phyloP scores from a whole-genome alignment of 2,329 filamentous ascomycete species.

The Huntiella bhutanensis region DNA sequence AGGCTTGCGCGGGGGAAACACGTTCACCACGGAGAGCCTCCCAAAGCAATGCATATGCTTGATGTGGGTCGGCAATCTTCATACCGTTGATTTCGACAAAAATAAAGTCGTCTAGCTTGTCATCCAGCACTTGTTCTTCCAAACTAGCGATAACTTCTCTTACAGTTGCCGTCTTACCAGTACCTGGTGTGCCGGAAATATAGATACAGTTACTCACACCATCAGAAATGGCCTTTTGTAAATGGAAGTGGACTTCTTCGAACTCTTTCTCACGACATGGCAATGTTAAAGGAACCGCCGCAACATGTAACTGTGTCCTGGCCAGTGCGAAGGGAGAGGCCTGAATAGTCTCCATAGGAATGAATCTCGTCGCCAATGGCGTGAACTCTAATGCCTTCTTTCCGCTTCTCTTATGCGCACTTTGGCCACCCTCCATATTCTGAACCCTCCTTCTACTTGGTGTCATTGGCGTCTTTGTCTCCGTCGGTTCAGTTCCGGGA shows the following conservation, averaged over 20 bases:
- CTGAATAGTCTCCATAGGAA: conserved; percentile 56
- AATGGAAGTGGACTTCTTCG: conserved; percentile 73
- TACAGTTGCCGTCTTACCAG: conserved; percentile 92
- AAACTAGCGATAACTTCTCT: conserved; percentile 82
- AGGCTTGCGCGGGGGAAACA: conserved; percentile 75
- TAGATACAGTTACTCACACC: conserved; percentile 94
- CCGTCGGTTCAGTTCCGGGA: background rate
- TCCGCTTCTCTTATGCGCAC: conserved; percentile 8
- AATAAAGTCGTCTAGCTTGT: conserved; percentile 94
- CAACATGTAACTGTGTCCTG: conserved; percentile 75
- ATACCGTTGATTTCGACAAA: conserved; percentile 99
- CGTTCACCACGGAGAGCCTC: conserved; percentile 86
- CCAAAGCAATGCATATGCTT: conserved; percentile 90
- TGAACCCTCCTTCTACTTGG: conserved; percentile 6
- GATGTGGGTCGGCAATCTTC: conserved; percentile 97
- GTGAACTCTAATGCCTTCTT: conserved; percentile 79
- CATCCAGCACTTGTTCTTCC: conserved; percentile 67
- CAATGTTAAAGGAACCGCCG: conserved; percentile 71
- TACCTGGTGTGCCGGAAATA: conserved; percentile 95
- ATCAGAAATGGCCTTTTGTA: conserved; percentile 84
- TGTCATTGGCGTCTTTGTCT: conserved; percentile 3
- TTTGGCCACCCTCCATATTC: background rate
- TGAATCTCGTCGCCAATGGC: conserved; percentile 69
- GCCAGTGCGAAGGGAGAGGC: conserved; percentile 84
- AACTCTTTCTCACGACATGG: conserved; percentile 91